phyloP scores from a whole-genome alignment of 1,284 basidiomycete species.

The Phellinidium pouzarii region DNA sequence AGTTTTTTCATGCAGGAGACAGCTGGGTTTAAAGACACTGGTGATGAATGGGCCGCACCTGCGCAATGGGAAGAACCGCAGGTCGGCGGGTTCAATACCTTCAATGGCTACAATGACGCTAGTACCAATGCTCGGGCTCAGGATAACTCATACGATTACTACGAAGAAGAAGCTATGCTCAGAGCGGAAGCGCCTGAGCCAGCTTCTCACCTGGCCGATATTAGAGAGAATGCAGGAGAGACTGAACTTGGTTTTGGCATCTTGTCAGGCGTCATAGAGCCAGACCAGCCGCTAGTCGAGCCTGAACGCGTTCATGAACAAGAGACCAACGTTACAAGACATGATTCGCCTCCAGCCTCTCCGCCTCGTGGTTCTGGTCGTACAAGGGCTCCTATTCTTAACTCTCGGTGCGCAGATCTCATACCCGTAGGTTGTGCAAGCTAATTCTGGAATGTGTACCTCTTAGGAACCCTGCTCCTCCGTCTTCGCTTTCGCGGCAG shows the following conservation, averaged over 20 bases:
- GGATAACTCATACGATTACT: not conserved
- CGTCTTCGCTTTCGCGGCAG: conserved; percentile 17
- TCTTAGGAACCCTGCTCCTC: conserved; percentile 13
- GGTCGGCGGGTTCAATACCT: conserved; percentile 7
- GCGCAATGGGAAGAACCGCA: conserved; percentile 1
- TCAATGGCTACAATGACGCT: conserved; percentile 1
- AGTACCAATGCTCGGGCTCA: not conserved
- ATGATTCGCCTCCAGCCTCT: conserved; percentile 10
- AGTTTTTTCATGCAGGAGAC: not conserved
- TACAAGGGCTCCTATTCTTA: conserved; percentile 17
- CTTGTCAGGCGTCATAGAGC: conserved; percentile 4
- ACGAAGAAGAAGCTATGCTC: not conserved
- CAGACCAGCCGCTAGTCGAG: not conserved
- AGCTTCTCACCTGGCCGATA: not conserved
- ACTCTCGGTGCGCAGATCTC: conserved; percentile 8
- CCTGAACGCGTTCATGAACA: not conserved
- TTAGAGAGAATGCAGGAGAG: not conserved
- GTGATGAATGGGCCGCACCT: conserved; percentile 5
- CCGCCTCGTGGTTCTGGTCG: conserved; percentile 8
- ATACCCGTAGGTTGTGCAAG: not conserved
- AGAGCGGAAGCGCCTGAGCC: not conserved
- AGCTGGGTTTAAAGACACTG: not conserved
- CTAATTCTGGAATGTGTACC: not conserved
- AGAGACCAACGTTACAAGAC: conserved; percentile 1
- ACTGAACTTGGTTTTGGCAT: not conserved